phyloP scores from a whole-genome alignment of 306 rosid genomes.

The Canavalia ensiformis region DNA sequence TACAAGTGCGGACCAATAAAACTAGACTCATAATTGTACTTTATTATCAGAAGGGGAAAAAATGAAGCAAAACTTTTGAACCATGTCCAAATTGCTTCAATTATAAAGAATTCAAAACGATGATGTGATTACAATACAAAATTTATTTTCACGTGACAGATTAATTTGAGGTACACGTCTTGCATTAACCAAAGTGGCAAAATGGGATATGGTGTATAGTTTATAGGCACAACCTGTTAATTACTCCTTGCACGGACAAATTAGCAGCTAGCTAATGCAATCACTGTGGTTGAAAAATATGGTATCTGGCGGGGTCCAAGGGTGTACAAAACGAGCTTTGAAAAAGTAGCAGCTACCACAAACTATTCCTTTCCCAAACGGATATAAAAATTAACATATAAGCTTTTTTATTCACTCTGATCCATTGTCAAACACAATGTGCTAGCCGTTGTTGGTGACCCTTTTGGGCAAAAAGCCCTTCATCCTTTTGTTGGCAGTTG shows the following conservation, averaged over 20 bases:
- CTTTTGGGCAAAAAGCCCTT: background rate
- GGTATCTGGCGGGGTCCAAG: background rate
- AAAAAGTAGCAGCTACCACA: background rate
- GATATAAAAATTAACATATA: background rate
- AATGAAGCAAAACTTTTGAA: background rate
- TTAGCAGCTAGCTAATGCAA: background rate
- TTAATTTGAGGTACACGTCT: background rate
- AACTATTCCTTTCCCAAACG: constrained; percentile 35
- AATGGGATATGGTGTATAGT: background rate
- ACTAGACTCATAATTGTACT: background rate
- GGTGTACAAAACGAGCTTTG: constrained; percentile 1
- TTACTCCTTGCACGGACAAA: background rate
- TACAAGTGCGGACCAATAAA: background rate
- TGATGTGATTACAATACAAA: background rate
- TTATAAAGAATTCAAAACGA: background rate
- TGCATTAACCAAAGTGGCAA: background rate
- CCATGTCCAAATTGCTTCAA: background rate
- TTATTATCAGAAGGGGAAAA: background rate
- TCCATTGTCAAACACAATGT: background rate
- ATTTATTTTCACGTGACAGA: background rate
- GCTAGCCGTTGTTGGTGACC: constrained; percentile 42
- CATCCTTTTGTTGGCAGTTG: background rate
- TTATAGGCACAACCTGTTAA: background rate
- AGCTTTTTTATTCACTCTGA: background rate
- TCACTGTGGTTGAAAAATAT: background rate